Percentiles rank a stretch among this genome's conserved stretches.
Evolutionary conservation across 805 yeast species (phyloP).

Genomic region (Saturnispora bothae): DNA sequence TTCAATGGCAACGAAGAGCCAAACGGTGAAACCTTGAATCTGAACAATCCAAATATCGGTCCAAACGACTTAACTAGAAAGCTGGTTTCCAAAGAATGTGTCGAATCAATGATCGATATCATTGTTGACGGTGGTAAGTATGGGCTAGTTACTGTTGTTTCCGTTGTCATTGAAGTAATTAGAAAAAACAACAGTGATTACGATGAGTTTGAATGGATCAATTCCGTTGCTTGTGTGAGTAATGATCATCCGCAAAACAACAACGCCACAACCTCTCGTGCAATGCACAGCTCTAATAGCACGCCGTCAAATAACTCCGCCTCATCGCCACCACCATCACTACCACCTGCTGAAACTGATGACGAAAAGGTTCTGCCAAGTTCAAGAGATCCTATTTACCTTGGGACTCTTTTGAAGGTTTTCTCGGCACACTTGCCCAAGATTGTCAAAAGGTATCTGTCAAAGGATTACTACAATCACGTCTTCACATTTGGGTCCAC

Average conservation of each 20-base stretch:
- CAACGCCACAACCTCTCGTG: too few species aligned
- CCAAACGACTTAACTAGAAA: slow-evolving; percentile 92
- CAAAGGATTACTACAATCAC: slow-evolving; percentile 19
- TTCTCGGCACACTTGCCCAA: slow-evolving; percentile 42
- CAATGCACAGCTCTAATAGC: too few species aligned
- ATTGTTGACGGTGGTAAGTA: slow-evolving; percentile 68
- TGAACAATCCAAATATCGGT: slow-evolving; percentile 79
- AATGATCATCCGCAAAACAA: too few species aligned
- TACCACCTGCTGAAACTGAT: slow-evolving; percentile 5
- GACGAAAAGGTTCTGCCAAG: slow-evolving; percentile 53
- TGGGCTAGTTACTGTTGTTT: slow-evolving; percentile 87
- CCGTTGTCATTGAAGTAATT: slow-evolving; percentile 84
- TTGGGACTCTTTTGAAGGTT: slow-evolving; percentile 72
- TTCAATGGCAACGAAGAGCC: slow-evolving; percentile 41
- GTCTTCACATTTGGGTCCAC: slow-evolving; percentile 6
- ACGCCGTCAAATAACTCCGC: too few species aligned
- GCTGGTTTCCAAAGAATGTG: slow-evolving; percentile 61
- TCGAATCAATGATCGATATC: slow-evolving; percentile 57
- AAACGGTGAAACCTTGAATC: slow-evolving; percentile 24
- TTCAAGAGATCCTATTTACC: slow-evolving; percentile 81
- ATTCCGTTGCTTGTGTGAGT: slow-evolving; percentile 13
- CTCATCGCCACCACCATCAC: too few species aligned
- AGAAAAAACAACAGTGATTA: slow-evolving; percentile 94
- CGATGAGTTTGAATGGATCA: slow-evolving; percentile 41
- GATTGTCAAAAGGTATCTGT: slow-evolving; percentile 24